A percentile compares a stretch with the other conserved stretches of the same genome.
Evolutionary conservation across 495 filamentous ascomycete genomes (phyloP).

Genomic region (Lasiosphaeria hispida): DNA sequence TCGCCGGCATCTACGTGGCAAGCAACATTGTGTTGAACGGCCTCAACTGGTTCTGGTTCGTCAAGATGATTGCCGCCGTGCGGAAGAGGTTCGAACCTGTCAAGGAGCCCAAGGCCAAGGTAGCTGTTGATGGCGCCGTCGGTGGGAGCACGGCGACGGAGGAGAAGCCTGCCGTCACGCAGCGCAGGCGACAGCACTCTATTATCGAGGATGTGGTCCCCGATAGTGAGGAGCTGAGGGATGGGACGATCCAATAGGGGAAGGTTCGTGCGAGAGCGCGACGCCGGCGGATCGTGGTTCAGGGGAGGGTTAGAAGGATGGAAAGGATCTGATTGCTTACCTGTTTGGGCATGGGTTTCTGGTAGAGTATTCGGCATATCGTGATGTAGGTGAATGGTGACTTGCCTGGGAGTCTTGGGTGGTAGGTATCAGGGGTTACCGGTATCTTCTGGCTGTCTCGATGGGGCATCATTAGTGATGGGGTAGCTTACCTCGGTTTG

Average conservation of each 20-base stretch:
- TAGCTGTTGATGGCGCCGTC: background rate
- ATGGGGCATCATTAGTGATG: too few species aligned
- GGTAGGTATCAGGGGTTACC: too few species aligned
- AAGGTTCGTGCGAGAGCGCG: background rate
- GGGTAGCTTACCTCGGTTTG: too few species aligned
- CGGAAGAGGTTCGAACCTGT: constrained; percentile 81
- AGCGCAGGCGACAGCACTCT: constrained; percentile 18
- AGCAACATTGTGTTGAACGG: constrained; percentile 79
- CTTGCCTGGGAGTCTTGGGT: too few species aligned
- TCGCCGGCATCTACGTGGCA: constrained; percentile 70
- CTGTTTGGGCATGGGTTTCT: too few species aligned
- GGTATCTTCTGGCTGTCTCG: too few species aligned
- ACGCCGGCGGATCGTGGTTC: background rate
- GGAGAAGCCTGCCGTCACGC: constrained; percentile 7
- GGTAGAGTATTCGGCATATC: too few species aligned
- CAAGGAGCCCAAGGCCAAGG: constrained; percentile 31
- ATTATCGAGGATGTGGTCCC: constrained; percentile 32
- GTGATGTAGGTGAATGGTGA: too few species aligned
- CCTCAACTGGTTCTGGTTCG: constrained; percentile 95
- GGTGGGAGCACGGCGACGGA: background rate
- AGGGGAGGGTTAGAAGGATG: too few species aligned
- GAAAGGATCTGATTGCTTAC: too few species aligned
- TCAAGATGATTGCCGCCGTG: constrained; percentile 92
- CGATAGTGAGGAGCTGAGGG: constrained; percentile 32
- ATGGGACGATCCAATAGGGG: constrained; percentile 33